These are phyloP conservation scores for Fusarium stilboides DNA, from an alignment of 2,329 filamentous ascomycete species.

Conservation along the genomic window DNA sequence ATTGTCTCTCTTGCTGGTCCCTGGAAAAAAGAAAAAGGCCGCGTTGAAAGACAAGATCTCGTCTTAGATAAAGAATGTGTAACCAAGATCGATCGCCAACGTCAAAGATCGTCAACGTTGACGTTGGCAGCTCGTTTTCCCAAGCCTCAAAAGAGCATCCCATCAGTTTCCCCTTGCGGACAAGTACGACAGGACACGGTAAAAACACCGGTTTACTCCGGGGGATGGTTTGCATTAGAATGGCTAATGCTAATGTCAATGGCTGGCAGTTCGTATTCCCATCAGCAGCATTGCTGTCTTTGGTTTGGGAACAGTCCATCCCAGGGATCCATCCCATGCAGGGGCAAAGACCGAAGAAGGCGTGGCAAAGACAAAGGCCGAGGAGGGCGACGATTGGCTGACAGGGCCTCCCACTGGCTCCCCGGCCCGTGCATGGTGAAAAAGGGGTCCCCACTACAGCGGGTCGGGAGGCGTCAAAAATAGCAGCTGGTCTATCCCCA, in stretches of 20 bases:
- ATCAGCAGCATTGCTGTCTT: constrained; percentile 2
- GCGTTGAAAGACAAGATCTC: constrained; percentile 2
- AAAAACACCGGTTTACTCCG: background rate
- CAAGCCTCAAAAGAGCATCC: constrained; percentile 18
- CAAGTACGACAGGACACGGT: background rate
- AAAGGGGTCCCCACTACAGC: constrained; percentile 30
- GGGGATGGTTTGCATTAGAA: constrained; percentile 12
- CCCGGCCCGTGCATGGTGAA: constrained; percentile 19
- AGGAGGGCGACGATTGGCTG: constrained; percentile 30
- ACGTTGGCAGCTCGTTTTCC: constrained; percentile 6
- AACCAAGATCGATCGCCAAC: constrained; percentile 33
- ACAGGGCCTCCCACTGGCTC: constrained; percentile 19
- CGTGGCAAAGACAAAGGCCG: constrained; percentile 30
- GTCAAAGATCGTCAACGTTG: background rate
- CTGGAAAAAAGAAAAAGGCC: background rate
- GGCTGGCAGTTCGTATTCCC: constrained; percentile 34
- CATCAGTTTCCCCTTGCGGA: constrained; percentile 41
- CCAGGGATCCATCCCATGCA: constrained; percentile 34
- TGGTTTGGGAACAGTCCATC: background rate
- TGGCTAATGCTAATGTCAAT: background rate
- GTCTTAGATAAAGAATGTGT: background rate
- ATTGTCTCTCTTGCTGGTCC: background rate
- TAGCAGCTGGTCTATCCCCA: constrained; percentile 43
- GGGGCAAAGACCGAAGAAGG: constrained; percentile 27
- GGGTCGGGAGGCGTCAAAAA: constrained; percentile 47